These are phyloP conservation scores for Macadamia tetraphylla DNA, from an alignment of 164 flowering plant species.

Conservation along the genomic window DNA sequence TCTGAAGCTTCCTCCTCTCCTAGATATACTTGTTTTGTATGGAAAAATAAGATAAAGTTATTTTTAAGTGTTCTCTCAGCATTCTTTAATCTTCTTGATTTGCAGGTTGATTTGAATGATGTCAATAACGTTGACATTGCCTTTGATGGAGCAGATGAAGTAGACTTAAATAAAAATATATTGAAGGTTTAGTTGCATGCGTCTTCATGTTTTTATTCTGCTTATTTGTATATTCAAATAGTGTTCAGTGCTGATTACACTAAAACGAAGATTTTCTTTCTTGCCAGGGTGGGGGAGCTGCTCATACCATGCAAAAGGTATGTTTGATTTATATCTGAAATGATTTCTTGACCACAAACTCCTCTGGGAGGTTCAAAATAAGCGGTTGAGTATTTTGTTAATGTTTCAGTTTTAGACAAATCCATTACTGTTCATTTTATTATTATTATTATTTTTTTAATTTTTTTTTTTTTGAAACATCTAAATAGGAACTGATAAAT, in stretches of 20 bases:
- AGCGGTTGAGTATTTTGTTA: too few relatives aligned
- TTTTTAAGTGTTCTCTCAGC: neutral
- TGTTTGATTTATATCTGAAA: neutral
- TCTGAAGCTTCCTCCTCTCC: neutral
- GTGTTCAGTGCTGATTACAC: neutral
- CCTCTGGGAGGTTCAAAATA: too few relatives aligned
- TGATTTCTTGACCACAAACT: too few relatives aligned
- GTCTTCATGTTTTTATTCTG: neutral
- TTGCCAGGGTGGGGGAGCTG: conserved; percentile 28
- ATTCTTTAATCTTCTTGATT: neutral
- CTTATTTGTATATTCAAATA: conserved; percentile 2
- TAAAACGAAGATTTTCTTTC: neutral
- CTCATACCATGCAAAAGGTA: conserved; percentile 33
- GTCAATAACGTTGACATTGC: conserved; percentile 25
- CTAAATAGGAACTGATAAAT: too few relatives aligned
- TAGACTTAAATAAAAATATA: conserved; percentile 22
- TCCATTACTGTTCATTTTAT: too few relatives aligned
- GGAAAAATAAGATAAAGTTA: too few relatives aligned
- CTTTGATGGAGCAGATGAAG: conserved; percentile 30
- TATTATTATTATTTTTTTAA: too few relatives aligned
- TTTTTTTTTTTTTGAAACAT: too few relatives aligned
- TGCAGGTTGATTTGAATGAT: conserved; percentile 30
- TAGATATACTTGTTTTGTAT: neutral
- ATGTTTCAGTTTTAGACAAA: too few relatives aligned
- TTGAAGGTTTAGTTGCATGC: conserved; percentile 14